Evolutionary conservation across 2,329 filamentous ascomycete genomes (phyloP), one percentile per base, ranked within the genome.

Genomic region (Hawksworthiomyces lignivorus): DNA sequence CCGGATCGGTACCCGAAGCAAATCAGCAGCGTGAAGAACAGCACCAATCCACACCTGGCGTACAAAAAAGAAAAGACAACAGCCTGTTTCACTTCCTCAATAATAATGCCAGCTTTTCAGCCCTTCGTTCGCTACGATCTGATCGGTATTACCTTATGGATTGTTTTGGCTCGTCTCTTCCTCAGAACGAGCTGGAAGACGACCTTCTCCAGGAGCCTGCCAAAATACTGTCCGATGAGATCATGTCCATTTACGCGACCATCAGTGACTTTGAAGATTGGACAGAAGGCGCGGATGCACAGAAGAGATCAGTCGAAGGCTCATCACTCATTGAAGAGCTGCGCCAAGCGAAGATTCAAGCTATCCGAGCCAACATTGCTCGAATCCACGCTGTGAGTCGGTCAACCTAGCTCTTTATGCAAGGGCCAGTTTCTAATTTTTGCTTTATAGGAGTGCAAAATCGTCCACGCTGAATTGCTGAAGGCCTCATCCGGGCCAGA

Each of bases 321-420:
- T n/a, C n/a, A n/a, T n/a, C n/a, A n/a, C 30, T 43, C 5, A 18
- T 41, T 3, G 26, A 28, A 17, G 45, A 42, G 14, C 37, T 47
- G 26, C 34, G 41, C 7, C 7, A 18, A 9, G 39, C 42, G 24
- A 47, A 42, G 27, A 19, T 47, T 22, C 39, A 47, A n/a, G 41
- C 45, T 18, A 36, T 47, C 22, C 42, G 39, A n/a, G 45, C 45
- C 38, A 45, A 39, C 31, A 43, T 46, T 33, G 31, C 44, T 11
- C 44, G 44, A 18, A 46, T 46, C 39, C 39, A 32, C 10, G 36
- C 44, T 7, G 40, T n/a, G n/a, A n/a, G n/a, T n/a, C n/a, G n/a
- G n/a, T n/a, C n/a, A n/a, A n/a, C n/a, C n/a, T n/a, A n/a, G n/a
- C n/a, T n/a, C n/a, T n/a, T n/a, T n/a, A n/a, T n/a, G n/a, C n/a